These are phyloP conservation scores for Candida sp. DNA, from an alignment of 1,139 yeast genomes.

Conservation along the genomic window DNA sequence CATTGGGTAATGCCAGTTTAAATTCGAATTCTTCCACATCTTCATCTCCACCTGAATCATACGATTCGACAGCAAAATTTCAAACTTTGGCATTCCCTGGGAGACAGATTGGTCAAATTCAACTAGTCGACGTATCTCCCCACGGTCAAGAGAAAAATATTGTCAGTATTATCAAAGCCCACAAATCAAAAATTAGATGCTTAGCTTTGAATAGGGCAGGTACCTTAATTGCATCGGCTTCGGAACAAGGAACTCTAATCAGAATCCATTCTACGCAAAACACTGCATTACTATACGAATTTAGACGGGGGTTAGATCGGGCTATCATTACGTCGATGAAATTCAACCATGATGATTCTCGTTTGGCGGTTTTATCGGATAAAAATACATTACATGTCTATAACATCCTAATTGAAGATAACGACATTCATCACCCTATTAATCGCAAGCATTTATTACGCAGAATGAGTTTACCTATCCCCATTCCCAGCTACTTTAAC, in stretches of 20 bases:
- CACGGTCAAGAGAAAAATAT: constrained; percentile 58
- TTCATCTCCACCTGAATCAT: constrained; percentile 9
- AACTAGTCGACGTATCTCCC: constrained; percentile 66
- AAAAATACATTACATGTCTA: constrained; percentile 87
- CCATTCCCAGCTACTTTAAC: constrained; percentile 69
- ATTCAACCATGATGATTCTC: constrained; percentile 72
- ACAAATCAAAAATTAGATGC: constrained; percentile 65
- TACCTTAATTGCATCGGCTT: constrained; percentile 80
- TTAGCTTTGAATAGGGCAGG: constrained; percentile 72
- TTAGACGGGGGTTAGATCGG: constrained; percentile 83
- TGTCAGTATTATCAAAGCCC: constrained; percentile 80
- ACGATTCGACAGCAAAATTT: constrained; percentile 22
- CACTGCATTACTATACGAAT: constrained; percentile 75
- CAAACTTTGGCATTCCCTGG: constrained; percentile 74
- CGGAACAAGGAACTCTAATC: constrained; percentile 83
- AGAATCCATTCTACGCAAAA: constrained; percentile 73
- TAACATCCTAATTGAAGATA: constrained; percentile 33
- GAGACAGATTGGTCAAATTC: constrained; percentile 69
- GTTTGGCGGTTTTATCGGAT: constrained; percentile 83
- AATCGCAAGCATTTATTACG: constrained; percentile 71
- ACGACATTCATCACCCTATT: constrained; percentile 6
- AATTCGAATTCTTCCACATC: constrained; percentile 11
- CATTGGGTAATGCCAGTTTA: neutral
- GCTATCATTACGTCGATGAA: constrained; percentile 82
- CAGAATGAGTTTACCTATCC: constrained; percentile 58